Evolutionary conservation across 2,329 filamentous ascomycete species (phyloP), one percentile per base, ranked within the genome.

Genomic region (Fusarium nanum): DNA sequence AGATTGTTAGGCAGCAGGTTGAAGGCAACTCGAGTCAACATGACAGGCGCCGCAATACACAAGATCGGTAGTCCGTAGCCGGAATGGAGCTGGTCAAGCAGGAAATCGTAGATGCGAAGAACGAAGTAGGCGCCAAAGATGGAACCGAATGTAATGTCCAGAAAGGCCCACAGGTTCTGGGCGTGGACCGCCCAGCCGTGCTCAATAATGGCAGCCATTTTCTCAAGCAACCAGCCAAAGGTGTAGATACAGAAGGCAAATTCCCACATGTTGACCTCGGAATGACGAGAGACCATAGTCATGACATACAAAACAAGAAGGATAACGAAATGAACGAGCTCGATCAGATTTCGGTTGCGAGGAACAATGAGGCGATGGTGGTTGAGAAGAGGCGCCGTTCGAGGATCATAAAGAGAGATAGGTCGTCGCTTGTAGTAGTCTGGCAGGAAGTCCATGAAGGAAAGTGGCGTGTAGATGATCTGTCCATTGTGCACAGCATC

Each of bases 1-100:
- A 93, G 90, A 71, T 92, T 92, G 76, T 93, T 90, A 0, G 90
- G 90, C 83, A 92, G 88, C 28, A 93, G 78, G 71, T 91, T 92
- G 81, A 93, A 93, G 6, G 91, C 91, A 25, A 92, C 82, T 11
- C 91, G 86, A 0, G 91, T 91, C 32, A 93, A 83, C 12, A 93
- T 82, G n/a, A 93, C 85, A 0, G 91, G 90, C 2, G 90, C 90
- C 7, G 86, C 91, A 59, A 91, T 84, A 28, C 88, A 87, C 4
- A 93, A 84, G 27, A 92, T 85, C 67, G 91, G 88, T 28, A 91
- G 79, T 3, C 89, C 89, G 74, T 87, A 86, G 46, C 86, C 81
- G 48, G 84, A 84, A 30, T 81, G 81, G 41, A 85, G 78, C 40
- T 83, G 78, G 9, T 79, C 80, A 5, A 81, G 80, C 4, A 81